These are phyloP conservation scores for Trichoderma gamsii DNA, from an alignment of 495 filamentous ascomycete genomes.

Conservation along the genomic window DNA sequence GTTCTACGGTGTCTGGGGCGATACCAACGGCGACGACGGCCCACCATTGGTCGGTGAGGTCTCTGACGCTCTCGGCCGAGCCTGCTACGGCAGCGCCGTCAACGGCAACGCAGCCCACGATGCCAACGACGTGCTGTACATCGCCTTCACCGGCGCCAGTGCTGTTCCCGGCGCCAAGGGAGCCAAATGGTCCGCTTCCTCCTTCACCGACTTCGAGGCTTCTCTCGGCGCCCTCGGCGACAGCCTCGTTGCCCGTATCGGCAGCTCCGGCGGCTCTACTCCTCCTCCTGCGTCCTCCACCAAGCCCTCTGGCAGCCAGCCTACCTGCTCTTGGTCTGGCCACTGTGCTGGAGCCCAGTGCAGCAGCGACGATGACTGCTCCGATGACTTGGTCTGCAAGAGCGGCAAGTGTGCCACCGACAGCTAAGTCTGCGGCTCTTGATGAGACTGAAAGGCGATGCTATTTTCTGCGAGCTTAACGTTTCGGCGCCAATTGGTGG, in stretches of 20 bases:
- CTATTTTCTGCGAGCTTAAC: too few relatives aligned
- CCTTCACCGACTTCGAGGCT: conserved; percentile 41
- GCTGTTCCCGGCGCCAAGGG: conserved; percentile 43
- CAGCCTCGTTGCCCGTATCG: conserved; percentile 27
- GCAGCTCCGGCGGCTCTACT: background rate
- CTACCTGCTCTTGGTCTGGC: background rate
- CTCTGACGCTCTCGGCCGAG: conserved; percentile 49
- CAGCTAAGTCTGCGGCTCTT: background rate
- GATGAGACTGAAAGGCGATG: background rate
- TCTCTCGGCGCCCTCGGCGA: conserved; percentile 47
- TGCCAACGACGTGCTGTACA: conserved; percentile 47
- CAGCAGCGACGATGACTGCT: conserved; percentile 4
- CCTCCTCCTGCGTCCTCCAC: background rate
- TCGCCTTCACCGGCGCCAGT: conserved; percentile 46
- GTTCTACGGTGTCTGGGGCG: conserved; percentile 64
- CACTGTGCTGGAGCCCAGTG: conserved; percentile 7
- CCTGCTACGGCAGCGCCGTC: conserved; percentile 48
- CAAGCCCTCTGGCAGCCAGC: background rate
- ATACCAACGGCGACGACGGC: conserved; percentile 52
- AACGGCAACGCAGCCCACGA: conserved; percentile 41
- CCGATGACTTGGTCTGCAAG: background rate
- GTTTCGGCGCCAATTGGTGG: background rate
- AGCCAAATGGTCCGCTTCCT: conserved; percentile 44
- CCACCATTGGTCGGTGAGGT: conserved; percentile 50
- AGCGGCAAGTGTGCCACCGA: background rate